Evolutionary conservation across 2,329 filamentous ascomycete genomes (phyloP), one percentile per base, ranked within the genome.

Genomic region (Penicillium brasilianum): DNA sequence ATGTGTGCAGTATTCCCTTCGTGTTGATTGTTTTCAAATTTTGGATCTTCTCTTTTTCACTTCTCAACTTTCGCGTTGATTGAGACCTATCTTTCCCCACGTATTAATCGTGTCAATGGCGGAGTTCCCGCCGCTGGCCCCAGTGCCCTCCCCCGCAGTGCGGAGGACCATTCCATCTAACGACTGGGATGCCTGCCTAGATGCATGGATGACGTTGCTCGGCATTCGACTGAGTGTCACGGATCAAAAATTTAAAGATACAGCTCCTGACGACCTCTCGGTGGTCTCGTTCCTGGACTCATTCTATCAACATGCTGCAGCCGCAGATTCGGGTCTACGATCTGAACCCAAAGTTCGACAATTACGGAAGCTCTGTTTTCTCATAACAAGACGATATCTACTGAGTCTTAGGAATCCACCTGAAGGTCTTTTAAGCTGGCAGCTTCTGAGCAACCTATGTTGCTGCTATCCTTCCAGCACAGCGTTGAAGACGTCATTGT

Each of bases 171-270:
- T 97, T 61, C 81, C 84, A 41, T 78, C 87, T 3, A 78, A 83
- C 54, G 91, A 97, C 77, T 97, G 93, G 93, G 83, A 89, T 66
- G 82, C 85, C 34, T 92, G 90, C 73, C 80, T 96, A 50, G 85
- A 90, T 64, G 88, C 91, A 37, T 97, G 92, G 92, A 79, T 88
- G 18, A 80, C 86, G 11, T 82, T 97, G 7, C 80, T 87, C 7
- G 83, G 88, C 56, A 83, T 88, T 2, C 86, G 93, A 64, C 76
- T 95, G 32, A 81, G 84, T 14, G 77, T 90, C 0, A 69, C 85
- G 0, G 82, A 86, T 7, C 71, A 82, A 1, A 79, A 86, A 0
- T 90, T 95, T 63, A 66, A 74, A 50, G 72, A 76, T 37, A 75
- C 78, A 28, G 81, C 86, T 9, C 66, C 76, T 3, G 82, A 84